phyloP scores from a whole-genome alignment of 2,329 filamentous ascomycete species.

The Elsinoe fawcettii region DNA sequence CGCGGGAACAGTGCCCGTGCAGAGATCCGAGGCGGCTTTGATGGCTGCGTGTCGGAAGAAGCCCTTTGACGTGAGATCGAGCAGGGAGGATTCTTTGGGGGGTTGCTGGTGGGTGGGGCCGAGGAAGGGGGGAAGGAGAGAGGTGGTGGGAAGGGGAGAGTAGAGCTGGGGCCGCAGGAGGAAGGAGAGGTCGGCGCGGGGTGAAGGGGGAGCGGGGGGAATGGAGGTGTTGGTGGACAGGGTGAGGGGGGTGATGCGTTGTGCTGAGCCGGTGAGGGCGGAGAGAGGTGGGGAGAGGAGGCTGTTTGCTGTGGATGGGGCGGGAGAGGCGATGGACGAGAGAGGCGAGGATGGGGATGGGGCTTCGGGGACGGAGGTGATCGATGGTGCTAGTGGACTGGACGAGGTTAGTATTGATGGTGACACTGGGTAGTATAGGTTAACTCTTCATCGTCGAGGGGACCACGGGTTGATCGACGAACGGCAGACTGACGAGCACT shows the following conservation, averaged over 20 bases:
- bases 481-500: slow-evolving; percentile 11
- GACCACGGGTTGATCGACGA: slow-evolving; percentile 8
- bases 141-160: slow-evolving; percentile 64
- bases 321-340: not conserved
- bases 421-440: not conserved
- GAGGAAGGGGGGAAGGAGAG: slow-evolving; percentile 58
- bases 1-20: slow-evolving; percentile 35
- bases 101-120: slow-evolving; percentile 60
- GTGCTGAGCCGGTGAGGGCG: slow-evolving; percentile 18
- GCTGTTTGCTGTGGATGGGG: not conserved
- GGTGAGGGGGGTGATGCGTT: slow-evolving; percentile 20
- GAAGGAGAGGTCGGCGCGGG: slow-evolving; percentile 65
- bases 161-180: slow-evolving; percentile 75
- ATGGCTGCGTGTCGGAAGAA: slow-evolving; percentile 61
- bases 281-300: slow-evolving; percentile 19
- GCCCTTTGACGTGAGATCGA: slow-evolving; percentile 59
- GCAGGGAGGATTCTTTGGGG: slow-evolving; percentile 54
- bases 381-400: not conserved
- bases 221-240: slow-evolving; percentile 14
- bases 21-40: slow-evolving; percentile 35
- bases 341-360: not conserved
- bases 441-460: slow-evolving; percentile 15
- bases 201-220: slow-evolving; percentile 17
- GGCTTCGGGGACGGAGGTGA: not conserved
- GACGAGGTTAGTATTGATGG: not conserved